phyloP scores from a whole-genome alignment of 2,329 filamentous ascomycete species.

The Talaromyces verruculosus region DNA sequence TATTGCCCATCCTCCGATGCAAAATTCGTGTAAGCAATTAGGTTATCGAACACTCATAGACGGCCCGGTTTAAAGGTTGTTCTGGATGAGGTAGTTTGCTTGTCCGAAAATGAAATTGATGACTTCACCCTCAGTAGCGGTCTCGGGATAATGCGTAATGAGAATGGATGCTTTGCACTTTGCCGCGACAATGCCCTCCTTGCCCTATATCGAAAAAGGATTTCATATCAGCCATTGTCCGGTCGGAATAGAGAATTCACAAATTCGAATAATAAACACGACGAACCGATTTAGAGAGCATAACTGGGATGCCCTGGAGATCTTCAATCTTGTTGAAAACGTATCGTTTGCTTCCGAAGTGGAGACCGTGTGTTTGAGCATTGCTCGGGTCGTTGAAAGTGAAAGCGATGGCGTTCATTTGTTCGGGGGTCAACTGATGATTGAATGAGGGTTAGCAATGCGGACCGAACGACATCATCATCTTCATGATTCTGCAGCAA shows the following conservation, averaged over 20 bases:
- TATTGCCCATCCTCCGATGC: neutral
- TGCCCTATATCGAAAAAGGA: constrained; percentile 56
- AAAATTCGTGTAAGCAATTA: neutral
- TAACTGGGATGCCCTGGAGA: constrained; percentile 14
- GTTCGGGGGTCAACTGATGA: constrained; percentile 49
- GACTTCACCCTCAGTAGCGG: constrained; percentile 70
- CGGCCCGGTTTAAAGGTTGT: constrained; percentile 28
- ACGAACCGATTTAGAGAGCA: constrained; percentile 18
- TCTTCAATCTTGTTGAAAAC: constrained; percentile 45
- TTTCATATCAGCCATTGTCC: constrained; percentile 13
- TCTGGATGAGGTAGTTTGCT: constrained; percentile 79
- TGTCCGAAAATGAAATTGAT: constrained; percentile 77
- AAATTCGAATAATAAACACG: neutral
- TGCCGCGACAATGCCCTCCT: constrained; percentile 75
- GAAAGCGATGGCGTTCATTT: constrained; percentile 57
- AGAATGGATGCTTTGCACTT: constrained; percentile 89
- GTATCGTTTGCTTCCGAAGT: constrained; percentile 56
- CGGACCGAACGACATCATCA: neutral
- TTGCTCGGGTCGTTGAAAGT: constrained; percentile 49
- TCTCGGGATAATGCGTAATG: constrained; percentile 80
- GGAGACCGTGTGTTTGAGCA: neutral
- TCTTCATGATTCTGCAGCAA: neutral
- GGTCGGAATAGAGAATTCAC: neutral
- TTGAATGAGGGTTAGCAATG: neutral
- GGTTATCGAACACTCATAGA: neutral